These are phyloP conservation scores for Colletotrichum lentis DNA, from an alignment of 2,329 filamentous ascomycete species.

Conservation along the genomic window DNA sequence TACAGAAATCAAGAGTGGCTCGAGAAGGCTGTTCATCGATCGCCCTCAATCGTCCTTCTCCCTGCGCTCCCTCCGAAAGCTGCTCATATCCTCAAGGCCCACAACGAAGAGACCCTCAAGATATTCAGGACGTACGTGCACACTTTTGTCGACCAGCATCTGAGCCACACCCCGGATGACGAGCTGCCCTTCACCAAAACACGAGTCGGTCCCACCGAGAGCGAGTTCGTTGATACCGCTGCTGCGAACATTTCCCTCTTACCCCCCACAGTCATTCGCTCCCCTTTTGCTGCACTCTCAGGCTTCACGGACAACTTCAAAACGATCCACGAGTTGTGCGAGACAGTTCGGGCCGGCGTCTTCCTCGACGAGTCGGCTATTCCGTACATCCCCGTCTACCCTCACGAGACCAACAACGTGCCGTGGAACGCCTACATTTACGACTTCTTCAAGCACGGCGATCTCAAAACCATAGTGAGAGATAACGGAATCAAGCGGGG, in stretches of 20 bases:
- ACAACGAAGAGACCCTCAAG: conserved; percentile 71
- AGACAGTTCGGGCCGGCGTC: conserved; percentile 70
- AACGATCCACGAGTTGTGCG: conserved; percentile 73
- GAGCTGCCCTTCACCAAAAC: conserved; percentile 65
- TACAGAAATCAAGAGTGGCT: conserved; percentile 53
- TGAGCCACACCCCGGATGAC: conserved; percentile 59
- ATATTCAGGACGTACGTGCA: conserved; percentile 75
- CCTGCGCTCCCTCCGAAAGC: conserved; percentile 1
- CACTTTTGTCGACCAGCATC: conserved; percentile 73
- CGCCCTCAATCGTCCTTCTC: conserved; percentile 59
- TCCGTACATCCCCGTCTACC: conserved; percentile 70
- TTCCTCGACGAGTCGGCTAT: conserved; percentile 80
- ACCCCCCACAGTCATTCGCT: conserved; percentile 61
- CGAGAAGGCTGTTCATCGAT: conserved; percentile 60
- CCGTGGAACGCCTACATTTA: conserved; percentile 74
- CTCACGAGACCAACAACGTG: conserved; percentile 57
- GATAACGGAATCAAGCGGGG: conserved; percentile 72
- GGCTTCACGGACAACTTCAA: conserved; percentile 70
- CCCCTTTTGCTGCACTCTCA: conserved; percentile 76
- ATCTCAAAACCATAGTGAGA: conserved; percentile 64
- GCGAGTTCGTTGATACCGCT: neutral
- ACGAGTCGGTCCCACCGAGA: neutral
- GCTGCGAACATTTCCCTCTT: conserved; percentile 38
- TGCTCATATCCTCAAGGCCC: conserved; percentile 60
- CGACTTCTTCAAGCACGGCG: conserved; percentile 80